Percentiles rank a stretch among this genome's conserved stretches.
phyloP scores from a whole-genome alignment of 768 basidiomycete genomes.

The Hygrophorus russula region DNA sequence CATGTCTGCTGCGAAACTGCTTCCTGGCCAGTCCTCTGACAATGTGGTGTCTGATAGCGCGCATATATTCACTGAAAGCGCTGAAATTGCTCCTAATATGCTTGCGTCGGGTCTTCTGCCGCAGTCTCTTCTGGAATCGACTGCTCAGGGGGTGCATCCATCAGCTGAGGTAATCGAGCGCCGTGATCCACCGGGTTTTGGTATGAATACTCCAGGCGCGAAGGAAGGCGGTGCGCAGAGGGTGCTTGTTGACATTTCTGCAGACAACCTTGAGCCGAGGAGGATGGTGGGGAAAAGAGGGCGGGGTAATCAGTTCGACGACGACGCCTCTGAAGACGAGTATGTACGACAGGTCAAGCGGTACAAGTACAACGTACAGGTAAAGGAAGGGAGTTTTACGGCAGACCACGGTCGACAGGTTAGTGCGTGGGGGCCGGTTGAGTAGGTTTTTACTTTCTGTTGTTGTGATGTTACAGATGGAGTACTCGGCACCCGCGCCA shows the following conservation, averaged over 20 bases:
- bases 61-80: slow-evolving; percentile 12
- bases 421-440: no score
- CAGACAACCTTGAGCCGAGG: slow-evolving; percentile 4
- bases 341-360: slow-evolving; percentile 11
- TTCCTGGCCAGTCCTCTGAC: not conserved
- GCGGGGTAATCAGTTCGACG: slow-evolving; percentile 8
- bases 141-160: slow-evolving; percentile 2
- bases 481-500: no score
- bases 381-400: not conserved
- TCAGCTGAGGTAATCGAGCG: not conserved
- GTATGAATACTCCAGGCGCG: not conserved
- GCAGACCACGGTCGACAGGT: not conserved
- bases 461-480: no score
- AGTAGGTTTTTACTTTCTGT: no score
- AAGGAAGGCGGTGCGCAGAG: not conserved
- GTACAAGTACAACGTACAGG: slow-evolving; percentile 6
- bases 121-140: not conserved
- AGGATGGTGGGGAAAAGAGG: slow-evolving; percentile 9
- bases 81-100: slow-evolving; percentile 6
- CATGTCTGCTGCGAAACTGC: slow-evolving; percentile 1
- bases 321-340: slow-evolving; percentile 1
- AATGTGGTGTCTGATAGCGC: slow-evolving; percentile 6
- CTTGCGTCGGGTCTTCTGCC: not conserved
- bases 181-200: not conserved
- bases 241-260: not conserved